These are phyloP conservation scores for Neoarthrinium moseri DNA, from an alignment of 2,329 filamentous ascomycete genomes.

Conservation along the genomic window DNA sequence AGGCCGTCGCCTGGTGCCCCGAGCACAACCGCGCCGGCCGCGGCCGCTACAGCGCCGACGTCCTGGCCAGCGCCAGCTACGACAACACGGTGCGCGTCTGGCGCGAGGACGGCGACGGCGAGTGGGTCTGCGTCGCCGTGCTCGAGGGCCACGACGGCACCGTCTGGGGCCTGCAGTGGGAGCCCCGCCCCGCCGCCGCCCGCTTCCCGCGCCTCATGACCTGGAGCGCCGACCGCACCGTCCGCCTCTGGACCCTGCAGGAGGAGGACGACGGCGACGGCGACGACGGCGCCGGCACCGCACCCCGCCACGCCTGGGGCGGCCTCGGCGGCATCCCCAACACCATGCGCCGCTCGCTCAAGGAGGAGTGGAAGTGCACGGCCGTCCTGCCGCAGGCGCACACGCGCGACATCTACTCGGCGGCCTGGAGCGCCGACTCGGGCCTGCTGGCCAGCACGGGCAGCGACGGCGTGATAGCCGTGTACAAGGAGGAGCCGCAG, in stretches of 20 bases:
- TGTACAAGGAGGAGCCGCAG: slow-evolving; percentile 61
- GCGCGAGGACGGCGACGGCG: slow-evolving; percentile 82
- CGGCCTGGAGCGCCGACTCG: slow-evolving; percentile 75
- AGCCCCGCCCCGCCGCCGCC: slow-evolving; percentile 39
- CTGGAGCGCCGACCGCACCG: slow-evolving; percentile 80
- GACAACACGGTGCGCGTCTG: slow-evolving; percentile 89
- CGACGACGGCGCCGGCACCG: slow-evolving; percentile 25
- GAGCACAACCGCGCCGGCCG: slow-evolving; percentile 50
- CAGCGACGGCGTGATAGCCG: slow-evolving; percentile 76
- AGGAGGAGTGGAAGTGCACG: slow-evolving; percentile 83
- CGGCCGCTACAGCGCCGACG: slow-evolving; percentile 58
- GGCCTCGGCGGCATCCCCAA: slow-evolving; percentile 71
- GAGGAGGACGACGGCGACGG: slow-evolving; percentile 49
- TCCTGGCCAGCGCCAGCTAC: slow-evolving; percentile 89
- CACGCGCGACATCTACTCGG: slow-evolving; percentile 78
- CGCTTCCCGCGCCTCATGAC: slow-evolving; percentile 67
- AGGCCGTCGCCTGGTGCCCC: slow-evolving; percentile 90
- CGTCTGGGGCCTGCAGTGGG: slow-evolving; percentile 86
- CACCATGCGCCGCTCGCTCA: slow-evolving; percentile 75
- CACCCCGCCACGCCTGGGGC: slow-evolving; percentile 33
- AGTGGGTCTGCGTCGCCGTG: slow-evolving; percentile 88
- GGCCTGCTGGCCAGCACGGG: slow-evolving; percentile 85
- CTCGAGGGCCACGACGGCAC: slow-evolving; percentile 80
- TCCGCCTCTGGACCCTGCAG: slow-evolving; percentile 76
- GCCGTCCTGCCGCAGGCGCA: slow-evolving; percentile 73